phyloP scores from a whole-genome alignment of 306 rosid genomes.

The Carpinus fangiana region DNA sequence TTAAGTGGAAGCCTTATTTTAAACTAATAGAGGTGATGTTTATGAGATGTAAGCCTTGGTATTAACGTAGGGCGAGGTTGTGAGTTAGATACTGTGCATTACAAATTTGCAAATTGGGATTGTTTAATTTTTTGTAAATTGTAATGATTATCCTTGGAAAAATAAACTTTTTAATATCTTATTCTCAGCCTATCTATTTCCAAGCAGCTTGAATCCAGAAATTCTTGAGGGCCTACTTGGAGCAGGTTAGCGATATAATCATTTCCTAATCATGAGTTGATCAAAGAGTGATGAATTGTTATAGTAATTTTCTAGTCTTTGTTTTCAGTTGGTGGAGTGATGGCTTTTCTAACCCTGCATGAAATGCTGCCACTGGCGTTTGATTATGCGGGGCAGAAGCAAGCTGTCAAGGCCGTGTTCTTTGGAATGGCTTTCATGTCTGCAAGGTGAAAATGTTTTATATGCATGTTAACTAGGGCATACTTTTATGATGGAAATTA shows the following conservation, averaged over 20 bases:
- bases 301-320: constrained; percentile 14
- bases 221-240: constrained; percentile 93
- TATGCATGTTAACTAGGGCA: not conserved
- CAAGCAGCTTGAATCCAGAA: constrained; percentile 89
- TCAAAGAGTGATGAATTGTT: constrained; percentile 1
- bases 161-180: constrained; percentile 20
- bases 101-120: not conserved
- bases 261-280: constrained; percentile 10
- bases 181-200: constrained; percentile 80
- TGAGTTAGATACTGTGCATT: not conserved
- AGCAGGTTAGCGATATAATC: constrained; percentile 58
- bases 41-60: constrained; percentile 16
- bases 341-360: constrained; percentile 93
- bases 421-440: constrained; percentile 98
- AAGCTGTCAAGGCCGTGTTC: constrained; percentile 86
- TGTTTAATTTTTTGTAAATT: not conserved
- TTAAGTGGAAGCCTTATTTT: constrained; percentile 11
- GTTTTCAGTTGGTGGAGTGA: constrained; percentile 83
- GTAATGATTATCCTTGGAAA: not conserved
- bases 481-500: not conserved
- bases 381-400: constrained; percentile 95
- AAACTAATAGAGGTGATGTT: constrained; percentile 17
- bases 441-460: constrained; percentile 64
- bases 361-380: constrained; percentile 96
- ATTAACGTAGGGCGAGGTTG: constrained; percentile 14